Percentiles rank a stretch among this genome's conserved stretches.
Conservation (phyloP, 2,329 filamentous ascomycete species). For the Pseudogymnoascus sp. region DNA sequence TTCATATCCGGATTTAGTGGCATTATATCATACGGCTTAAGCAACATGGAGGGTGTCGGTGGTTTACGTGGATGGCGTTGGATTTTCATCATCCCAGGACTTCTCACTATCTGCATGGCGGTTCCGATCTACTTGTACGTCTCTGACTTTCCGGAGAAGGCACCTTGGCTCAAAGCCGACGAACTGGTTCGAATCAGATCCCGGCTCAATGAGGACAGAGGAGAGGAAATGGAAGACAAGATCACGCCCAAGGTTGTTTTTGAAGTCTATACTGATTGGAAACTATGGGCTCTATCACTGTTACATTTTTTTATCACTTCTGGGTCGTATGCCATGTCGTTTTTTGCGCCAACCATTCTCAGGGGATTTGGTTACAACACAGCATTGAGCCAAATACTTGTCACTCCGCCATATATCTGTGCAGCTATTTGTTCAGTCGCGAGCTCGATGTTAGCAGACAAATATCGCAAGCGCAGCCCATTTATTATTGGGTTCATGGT, state of each 20-base stretch:
- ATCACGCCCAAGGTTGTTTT: constrained; percentile 40
- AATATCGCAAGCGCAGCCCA: constrained; percentile 42
- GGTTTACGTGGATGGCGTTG: constrained; percentile 45
- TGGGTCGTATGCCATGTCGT: constrained; percentile 67
- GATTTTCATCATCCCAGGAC: constrained; percentile 38
- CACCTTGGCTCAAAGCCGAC: no score
- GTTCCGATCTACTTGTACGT: no score
- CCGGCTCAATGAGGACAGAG: no score
- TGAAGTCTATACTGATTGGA: no score
- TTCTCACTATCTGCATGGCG: constrained; percentile 20
- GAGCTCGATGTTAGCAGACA: constrained; percentile 44
- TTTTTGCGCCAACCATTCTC: constrained; percentile 71
- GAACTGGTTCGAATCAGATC: no score
- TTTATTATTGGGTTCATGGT: constrained; percentile 41
- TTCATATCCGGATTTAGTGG: constrained; percentile 45
- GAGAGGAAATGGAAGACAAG: no score
- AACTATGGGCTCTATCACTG: no score
- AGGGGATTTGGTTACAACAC: constrained; percentile 44
- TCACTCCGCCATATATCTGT: constrained; percentile 43
- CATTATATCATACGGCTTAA: constrained; percentile 45
- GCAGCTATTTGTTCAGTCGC: constrained; percentile 38
- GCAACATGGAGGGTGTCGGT: constrained; percentile 40
- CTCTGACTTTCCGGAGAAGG: no score
- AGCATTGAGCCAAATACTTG: constrained; percentile 44
- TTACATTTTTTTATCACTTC: no score